Evolutionary conservation across 1,139 yeast genomes (phyloP), one percentile per base, ranked within the genome.

Genomic region (Tardiomyces blankii): DNA sequence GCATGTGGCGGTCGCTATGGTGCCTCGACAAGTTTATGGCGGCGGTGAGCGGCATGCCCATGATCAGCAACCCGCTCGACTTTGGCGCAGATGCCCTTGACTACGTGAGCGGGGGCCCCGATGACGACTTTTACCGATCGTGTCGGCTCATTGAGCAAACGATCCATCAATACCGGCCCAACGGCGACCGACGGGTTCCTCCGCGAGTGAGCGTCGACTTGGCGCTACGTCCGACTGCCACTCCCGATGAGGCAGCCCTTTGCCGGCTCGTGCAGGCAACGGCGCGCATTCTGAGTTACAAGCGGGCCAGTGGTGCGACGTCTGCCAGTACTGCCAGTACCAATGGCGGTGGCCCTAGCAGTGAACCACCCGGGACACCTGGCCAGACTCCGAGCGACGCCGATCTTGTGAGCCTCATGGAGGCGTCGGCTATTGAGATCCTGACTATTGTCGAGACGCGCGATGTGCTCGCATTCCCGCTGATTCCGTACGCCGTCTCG

Each of bases 21-120:
- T 30, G 35, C 16, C 35, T 30, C 9, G 35, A 30, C 16, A 30
- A 30, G 35, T 14, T 30, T 8, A 40, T 40, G 42, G 42, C 33
- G 7, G 56, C 48, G 23, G 51, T 49, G 39, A 43, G 43, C 40
- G 48, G 38, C 40, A 56, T 53, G 18, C 42, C 46, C 18, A 40
- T 38, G 11, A 32, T 45, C 3, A 44, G 46, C n/a, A 50, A 64
- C 18, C 35, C 35, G 35, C 35, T 30, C 9, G 35, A 30, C 16
- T 30, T 30, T 66, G 69, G 68, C 62, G 70, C 68, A 54, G 63
- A 39, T 55, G 66, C 38, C 65, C 63, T 54, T 54, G 67, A 13
- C 52, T 65, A 42, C 70, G 67, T 47, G 53, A 67, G 8, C 55
- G 66, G 50, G 58, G 60, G 25, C 63, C 66, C 2, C 51, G 64